Evolutionary conservation across 495 filamentous ascomycete species (phyloP), one percentile per base, ranked within the genome.

Genomic region (Penicillium coffeae): DNA sequence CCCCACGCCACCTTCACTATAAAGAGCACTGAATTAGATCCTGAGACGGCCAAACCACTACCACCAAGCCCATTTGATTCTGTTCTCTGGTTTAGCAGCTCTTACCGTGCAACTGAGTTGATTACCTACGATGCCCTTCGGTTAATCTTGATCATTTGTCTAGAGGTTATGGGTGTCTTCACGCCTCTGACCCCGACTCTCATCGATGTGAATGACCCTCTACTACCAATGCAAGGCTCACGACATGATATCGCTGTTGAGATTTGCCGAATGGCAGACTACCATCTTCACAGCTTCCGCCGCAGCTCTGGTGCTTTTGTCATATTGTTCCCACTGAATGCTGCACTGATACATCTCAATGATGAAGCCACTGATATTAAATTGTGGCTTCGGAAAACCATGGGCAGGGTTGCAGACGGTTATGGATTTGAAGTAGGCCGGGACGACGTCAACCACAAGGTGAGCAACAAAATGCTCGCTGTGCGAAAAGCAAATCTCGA

Each of bases 381-480:
- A 16, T 14, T 25, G 4, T 59, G 56, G 56, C 39, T 59, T 21
- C 19, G 14, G 42, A 52, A 21, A 12, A 43, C 50, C 8, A 50
- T 59, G 49, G 38, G 45, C 10, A 14, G 42, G 3, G 46, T 59
- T 36, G 52, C 52, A 10, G 52, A 55, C 21, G 21, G 9, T 6
- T 52, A 59, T 45, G 56, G 56, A 13, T 53, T 59, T 25, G 56
- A 59, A 33, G 21, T 59, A 40, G 50, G 56, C 3, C 41, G 55
- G 8, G 35, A 20, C 5, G 55, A 55, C 18, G 51, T 51, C 34
- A 48, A 37, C 16, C 14, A n/a, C 25, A 36, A 22, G 12, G 15
- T 15, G 22, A 22, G 38, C 30, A 21, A 40, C 18, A 25, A 10
- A 9, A 27, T 13, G 20, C 15, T 13, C 2, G 16, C 4, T 14